phyloP scores from a whole-genome alignment of 2,329 filamentous ascomycete species.

The Sarocladium oryzae region DNA sequence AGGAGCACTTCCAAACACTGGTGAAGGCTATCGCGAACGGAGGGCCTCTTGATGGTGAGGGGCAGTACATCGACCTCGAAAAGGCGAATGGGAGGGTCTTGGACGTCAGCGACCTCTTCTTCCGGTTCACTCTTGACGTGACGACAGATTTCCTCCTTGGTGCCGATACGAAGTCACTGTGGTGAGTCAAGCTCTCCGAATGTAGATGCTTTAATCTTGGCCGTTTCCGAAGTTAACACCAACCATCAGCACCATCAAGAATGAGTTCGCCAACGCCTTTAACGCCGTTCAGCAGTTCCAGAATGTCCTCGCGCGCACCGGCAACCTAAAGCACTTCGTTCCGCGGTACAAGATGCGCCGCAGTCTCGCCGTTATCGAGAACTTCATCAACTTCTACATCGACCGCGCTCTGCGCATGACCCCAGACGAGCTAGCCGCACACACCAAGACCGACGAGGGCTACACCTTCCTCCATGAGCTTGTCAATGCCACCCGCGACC shows the following conservation, averaged over 20 bases:
- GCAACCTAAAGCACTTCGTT: constrained; percentile 56
- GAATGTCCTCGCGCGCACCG: constrained; percentile 57
- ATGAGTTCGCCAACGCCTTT: constrained; percentile 75
- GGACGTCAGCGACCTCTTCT: constrained; percentile 72
- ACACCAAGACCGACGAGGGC: constrained; percentile 60
- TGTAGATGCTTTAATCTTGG: too few species aligned
- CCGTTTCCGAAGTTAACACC: not conserved
- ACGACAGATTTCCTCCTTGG: constrained; percentile 84
- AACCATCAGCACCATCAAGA: constrained; percentile 42
- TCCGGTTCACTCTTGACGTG: constrained; percentile 77
- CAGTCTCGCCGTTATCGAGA: constrained; percentile 62
- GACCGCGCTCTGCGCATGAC: constrained; percentile 63
- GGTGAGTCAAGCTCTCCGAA: constrained; percentile 26
- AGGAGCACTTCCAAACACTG: constrained; percentile 69
- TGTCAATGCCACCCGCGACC: constrained; percentile 69
- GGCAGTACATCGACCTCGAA: constrained; percentile 58
- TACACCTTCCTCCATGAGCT: constrained; percentile 87
- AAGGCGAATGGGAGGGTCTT: constrained; percentile 54
- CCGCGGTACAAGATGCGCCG: constrained; percentile 57
- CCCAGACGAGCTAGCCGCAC: constrained; percentile 59
- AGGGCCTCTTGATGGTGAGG: constrained; percentile 49
- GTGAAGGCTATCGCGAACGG: constrained; percentile 59
- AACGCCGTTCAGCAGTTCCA: constrained; percentile 71
- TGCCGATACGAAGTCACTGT: constrained; percentile 59
- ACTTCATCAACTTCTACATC: constrained; percentile 73